phyloP scores from a whole-genome alignment of 192 early-diverging fungal species.

The Lobulomyces angularis region DNA sequence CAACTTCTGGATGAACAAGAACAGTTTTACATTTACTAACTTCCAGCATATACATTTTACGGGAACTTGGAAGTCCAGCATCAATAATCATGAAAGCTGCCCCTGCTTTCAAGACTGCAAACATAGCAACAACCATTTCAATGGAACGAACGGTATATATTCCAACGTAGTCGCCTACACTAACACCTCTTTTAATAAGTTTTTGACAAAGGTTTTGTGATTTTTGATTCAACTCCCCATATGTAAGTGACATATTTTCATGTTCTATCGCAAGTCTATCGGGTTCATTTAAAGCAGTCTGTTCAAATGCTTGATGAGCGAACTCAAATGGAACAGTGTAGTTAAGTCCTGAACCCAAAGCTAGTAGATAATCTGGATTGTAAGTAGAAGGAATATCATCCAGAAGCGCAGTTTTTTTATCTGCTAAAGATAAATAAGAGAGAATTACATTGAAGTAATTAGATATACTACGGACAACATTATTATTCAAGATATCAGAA shows the following conservation, averaged over 20 bases:
- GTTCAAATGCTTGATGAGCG: conserved; percentile 13
- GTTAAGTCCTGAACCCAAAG: conserved; percentile 2
- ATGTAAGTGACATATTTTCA: background rate
- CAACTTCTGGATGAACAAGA: too few species aligned
- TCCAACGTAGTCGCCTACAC: background rate
- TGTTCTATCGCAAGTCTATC: conserved; percentile 19
- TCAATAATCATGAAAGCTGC: conserved; percentile 14
- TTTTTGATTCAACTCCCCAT: background rate
- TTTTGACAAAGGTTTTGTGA: conserved; percentile 1
- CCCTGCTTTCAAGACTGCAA: conserved; percentile 17
- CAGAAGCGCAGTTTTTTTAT: too few species aligned
- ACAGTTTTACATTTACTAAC: too few species aligned
- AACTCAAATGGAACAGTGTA: conserved; percentile 2
- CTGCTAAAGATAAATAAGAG: too few species aligned
- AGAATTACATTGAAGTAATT: too few species aligned
- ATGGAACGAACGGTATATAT: conserved; percentile 1
- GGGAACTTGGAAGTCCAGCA: too few species aligned
- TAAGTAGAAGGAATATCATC: too few species aligned
- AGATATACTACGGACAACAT: too few species aligned
- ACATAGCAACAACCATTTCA: conserved; percentile 9
- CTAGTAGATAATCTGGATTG: too few species aligned
- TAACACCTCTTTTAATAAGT: conserved; percentile 1
- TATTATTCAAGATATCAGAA: too few species aligned
- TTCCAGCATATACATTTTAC: too few species aligned
- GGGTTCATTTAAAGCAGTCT: conserved; percentile 4